Conservation (phyloP, 2,329 filamentous ascomycete species). For the Dactylellina drechsleri region DNA sequence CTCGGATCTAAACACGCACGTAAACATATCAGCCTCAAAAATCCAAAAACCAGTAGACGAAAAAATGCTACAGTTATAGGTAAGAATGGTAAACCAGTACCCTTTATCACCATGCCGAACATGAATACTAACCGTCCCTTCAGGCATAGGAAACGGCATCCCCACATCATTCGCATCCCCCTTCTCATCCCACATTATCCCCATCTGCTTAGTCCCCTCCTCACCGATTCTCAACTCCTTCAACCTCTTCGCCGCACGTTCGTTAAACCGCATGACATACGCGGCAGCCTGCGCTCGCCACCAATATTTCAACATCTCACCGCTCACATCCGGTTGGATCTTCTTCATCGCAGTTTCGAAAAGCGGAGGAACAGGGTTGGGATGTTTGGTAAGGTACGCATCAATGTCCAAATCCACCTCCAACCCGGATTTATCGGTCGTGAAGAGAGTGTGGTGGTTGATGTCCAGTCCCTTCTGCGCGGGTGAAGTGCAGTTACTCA, state of each 20-base stretch:
- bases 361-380: slow-evolving; percentile 45
- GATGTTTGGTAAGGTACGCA: slow-evolving; percentile 32
- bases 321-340: slow-evolving; percentile 54
- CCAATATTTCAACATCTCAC: slow-evolving; percentile 57
- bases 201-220: slow-evolving; percentile 32
- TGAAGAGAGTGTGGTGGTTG: slow-evolving; percentile 25
- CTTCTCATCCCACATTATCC: slow-evolving; percentile 36
- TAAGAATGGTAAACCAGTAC: slow-evolving; percentile 27
- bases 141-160: slow-evolving; percentile 55
- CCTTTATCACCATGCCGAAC: slow-evolving; percentile 56
- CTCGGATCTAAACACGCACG: slow-evolving; percentile 31
- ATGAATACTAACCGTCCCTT: slow-evolving; percentile 57
- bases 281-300: slow-evolving; percentile 56
- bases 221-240: slow-evolving; percentile 39
- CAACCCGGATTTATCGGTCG: neutral
- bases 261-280: slow-evolving; percentile 57
- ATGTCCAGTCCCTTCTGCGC: slow-evolving; percentile 23
- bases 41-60: neutral
- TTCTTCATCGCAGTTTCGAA: slow-evolving; percentile 46
- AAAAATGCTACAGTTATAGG: neutral
- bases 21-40: neutral
- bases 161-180: slow-evolving; percentile 32
- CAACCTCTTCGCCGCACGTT: slow-evolving; percentile 38
- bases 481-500: slow-evolving; percentile 35
- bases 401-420: slow-evolving; percentile 33